Percentiles rank a stretch among this genome's conserved stretches.
phyloP scores from a whole-genome alignment of 2,329 filamentous ascomycete genomes.

The Zasmidium citrigriseum region DNA sequence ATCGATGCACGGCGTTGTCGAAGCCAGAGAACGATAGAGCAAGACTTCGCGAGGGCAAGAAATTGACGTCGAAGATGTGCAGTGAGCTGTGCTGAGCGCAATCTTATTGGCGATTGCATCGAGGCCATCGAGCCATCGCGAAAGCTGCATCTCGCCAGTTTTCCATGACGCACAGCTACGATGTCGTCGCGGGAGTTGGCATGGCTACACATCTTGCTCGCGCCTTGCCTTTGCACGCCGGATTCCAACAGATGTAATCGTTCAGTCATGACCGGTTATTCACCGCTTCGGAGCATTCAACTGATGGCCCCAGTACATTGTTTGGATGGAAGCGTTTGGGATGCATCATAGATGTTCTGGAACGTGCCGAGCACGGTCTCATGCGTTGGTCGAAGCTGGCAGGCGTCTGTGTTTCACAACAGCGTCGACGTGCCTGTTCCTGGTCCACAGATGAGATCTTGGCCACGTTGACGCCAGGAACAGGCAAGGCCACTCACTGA shows the following conservation, averaged over 20 bases:
- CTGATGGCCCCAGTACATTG: neutral
- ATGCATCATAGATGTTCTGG: neutral
- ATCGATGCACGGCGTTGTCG: neutral
- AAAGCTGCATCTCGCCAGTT: too few relatives aligned
- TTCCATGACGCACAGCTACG: too few relatives aligned
- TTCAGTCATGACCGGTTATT: neutral
- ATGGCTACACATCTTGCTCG: too few relatives aligned
- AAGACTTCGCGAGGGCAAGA: neutral
- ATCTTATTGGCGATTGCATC: too few relatives aligned
- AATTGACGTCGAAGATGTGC: too few relatives aligned
- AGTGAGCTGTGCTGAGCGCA: too few relatives aligned
- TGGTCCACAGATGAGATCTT: slow-evolving; percentile 1
- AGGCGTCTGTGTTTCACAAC: neutral
- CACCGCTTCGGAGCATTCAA: neutral
- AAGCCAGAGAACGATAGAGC: neutral
- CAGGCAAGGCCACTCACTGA: neutral
- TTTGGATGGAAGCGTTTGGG: neutral
- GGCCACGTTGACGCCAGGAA: slow-evolving; percentile 13
- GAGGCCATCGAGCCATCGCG: too few relatives aligned
- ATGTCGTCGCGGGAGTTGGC: too few relatives aligned
- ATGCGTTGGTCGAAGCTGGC: neutral
- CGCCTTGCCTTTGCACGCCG: too few relatives aligned
- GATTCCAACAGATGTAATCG: too few relatives aligned
- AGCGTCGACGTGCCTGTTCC: neutral
- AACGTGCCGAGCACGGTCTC: neutral